Conservation (phyloP, 225 moss, liverwort and hornwort genomes). For the Pseudisothecium myosuroides region DNA sequence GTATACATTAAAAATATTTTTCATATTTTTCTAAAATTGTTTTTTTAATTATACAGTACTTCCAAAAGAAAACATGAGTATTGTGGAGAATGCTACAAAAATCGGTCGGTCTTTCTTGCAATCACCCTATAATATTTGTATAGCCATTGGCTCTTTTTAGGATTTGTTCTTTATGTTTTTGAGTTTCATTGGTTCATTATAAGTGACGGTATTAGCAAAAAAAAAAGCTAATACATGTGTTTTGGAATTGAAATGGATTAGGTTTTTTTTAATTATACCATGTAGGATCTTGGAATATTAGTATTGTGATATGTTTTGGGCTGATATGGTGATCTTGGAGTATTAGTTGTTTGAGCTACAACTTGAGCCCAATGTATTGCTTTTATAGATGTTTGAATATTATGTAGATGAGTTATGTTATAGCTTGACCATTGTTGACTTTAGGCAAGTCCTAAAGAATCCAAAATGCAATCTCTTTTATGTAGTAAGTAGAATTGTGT, state of each 20-base stretch:
- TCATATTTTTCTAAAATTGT: no score
- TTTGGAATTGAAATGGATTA: not conserved
- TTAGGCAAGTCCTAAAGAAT: not conserved
- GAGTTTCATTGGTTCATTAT: no score
- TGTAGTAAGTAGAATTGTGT: not conserved
- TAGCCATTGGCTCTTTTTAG: no score
- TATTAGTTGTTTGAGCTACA: not conserved
- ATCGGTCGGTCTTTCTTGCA: no score
- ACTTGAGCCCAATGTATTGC: not conserved
- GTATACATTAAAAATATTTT: no score
- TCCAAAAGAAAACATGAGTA: no score
- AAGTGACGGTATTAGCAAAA: rapidly evolving
- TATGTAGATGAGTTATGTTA: not conserved
- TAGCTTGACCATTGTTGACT: not conserved
- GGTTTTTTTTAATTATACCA: no score
- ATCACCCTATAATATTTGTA: no score
- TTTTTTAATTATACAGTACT: no score
- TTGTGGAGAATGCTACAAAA: no score
- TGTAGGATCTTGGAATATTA: not conserved
- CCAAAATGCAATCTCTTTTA: not conserved
- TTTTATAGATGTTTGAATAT: not conserved
- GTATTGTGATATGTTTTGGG: not conserved
- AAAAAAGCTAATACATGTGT: not conserved
- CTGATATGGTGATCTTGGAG: rapidly evolving
- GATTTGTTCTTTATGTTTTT: no score